Evolutionary conservation across 345 rosid genomes (phyloP), one percentile per base, ranked within the genome.

Genomic region (Gossypium australe): DNA sequence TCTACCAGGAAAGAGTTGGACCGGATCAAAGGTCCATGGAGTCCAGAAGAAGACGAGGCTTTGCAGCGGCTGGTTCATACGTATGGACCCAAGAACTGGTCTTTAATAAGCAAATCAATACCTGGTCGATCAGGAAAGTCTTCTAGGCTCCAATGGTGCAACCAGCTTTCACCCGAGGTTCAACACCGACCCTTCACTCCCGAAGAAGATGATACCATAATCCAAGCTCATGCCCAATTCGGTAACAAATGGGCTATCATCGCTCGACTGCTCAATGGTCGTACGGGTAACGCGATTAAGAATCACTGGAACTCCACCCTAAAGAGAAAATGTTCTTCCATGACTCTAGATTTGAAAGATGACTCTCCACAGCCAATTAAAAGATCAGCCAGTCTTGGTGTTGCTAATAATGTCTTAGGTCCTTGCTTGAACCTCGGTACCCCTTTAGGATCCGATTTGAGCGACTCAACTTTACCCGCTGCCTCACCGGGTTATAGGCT

Each of bases 231-330:
- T 78, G 85, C 88, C 48, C 87, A 84, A n/a, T 84, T 86, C 58
- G 94, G 97, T 1, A 91, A 91, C 87, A 91, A 85, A 82, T 91
- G 97, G 97, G 97, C 97, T 24, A 86, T 94, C 63, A 89, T 91
- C 76, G 87, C 97, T 4, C 87, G 93, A 18, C 87, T 89, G 27
- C 86, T 91, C 49, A 87, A 86, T 73, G 97, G 97, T 29, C 93
- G 92, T 11, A 91, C 93, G 3, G 97, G 89, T 72, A 91, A 89
- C 89, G 88, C 92, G 49, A 86, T 91, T 13, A 90, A 90, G 76
- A 89, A 90, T 80, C 96, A 90, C 80, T 90, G 96, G 96, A 90
- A 90, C 85, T 90, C 93, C 9, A 87, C 93, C 9, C 85, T 90
- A 20, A 90, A 91, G 85, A 63, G 97, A 67, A 91, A 89, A 85